Percentiles rank a stretch among this genome's conserved stretches.
These are phyloP conservation scores for Aspergillus saccharolyticus DNA, from an alignment of 495 filamentous ascomycete genomes.

Conservation along the genomic window DNA sequence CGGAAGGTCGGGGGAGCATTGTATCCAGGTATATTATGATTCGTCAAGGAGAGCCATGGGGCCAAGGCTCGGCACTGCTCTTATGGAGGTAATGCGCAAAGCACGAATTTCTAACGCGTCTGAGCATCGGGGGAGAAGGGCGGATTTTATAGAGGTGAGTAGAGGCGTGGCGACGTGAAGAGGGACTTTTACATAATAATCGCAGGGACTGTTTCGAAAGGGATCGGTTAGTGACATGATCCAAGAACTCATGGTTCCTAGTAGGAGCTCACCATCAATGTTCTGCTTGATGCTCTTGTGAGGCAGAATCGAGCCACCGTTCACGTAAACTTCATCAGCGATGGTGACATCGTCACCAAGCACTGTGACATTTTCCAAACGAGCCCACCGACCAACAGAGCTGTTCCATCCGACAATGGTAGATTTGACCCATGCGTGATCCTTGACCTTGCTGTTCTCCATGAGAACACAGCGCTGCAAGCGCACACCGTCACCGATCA, in stretches of 20 bases:
- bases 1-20: constrained; percentile 2
- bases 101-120: constrained; percentile 42
- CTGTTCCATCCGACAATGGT: constrained; percentile 99
- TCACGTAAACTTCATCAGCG: constrained; percentile 97
- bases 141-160: constrained; percentile 19
- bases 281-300: constrained; percentile 99
- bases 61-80: constrained; percentile 11
- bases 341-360: constrained; percentile 99
- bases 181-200: constrained; percentile 71
- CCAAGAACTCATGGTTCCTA: not conserved
- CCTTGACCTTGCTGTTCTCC: constrained; percentile 88
- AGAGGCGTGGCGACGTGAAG: constrained; percentile 31
- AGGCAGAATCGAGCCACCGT: constrained; percentile 91
- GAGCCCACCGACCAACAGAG: constrained; percentile 90
- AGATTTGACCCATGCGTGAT: constrained; percentile 99
- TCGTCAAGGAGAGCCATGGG: constrained; percentile 2
- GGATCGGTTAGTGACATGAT: not conserved
- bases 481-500: constrained; percentile 91
- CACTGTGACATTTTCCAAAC: constrained; percentile 95
- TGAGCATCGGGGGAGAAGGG: constrained; percentile 21
- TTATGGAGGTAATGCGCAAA: constrained; percentile 31
- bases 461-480: constrained; percentile 92
- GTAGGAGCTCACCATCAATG: constrained; percentile 67
- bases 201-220: constrained; percentile 61
- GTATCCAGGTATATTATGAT: constrained; percentile 1